Conservation (phyloP, 179 eudicot species). For the Pouteria campechiana region DNA sequence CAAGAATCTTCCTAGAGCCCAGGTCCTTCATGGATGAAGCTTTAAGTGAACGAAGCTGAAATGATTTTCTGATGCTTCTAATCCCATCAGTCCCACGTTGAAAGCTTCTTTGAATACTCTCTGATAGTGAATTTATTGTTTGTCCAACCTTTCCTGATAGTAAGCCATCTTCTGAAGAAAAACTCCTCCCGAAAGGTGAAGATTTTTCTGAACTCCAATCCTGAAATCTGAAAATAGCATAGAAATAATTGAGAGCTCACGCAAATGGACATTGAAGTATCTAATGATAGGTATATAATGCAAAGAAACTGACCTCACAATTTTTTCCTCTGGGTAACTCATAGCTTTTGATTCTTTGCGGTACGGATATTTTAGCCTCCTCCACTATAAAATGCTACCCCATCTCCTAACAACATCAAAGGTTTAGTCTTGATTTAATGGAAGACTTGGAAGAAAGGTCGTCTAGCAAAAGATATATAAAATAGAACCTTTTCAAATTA, state of each 20-base stretch:
- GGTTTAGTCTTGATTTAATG: no score
- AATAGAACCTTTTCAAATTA: no score
- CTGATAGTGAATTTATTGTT: conserved; percentile 1
- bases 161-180: neutral
- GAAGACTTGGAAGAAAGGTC: no score
- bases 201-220: conserved; percentile 27
- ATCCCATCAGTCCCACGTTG: conserved; percentile 21
- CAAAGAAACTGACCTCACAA: conserved; percentile 15
- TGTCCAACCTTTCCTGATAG: neutral
- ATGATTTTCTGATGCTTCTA: conserved; percentile 12
- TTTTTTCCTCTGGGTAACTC: conserved; percentile 8
- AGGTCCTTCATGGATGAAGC: conserved; percentile 9
- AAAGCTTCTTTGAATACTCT: conserved; percentile 19
- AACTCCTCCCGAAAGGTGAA: conserved; percentile 13
- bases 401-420: no score
- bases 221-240: conserved; percentile 25
- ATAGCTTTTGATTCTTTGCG: neutral
- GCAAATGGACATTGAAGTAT: neutral
- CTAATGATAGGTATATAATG: neutral
- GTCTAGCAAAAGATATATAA: no score
- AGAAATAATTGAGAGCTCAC: neutral
- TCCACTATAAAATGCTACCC: no score
- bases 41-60: conserved; percentile 5
- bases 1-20: conserved; percentile 15
- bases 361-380: no score